Evolutionary conservation across 169 alveolate genomes (phyloP), one percentile per base, ranked within the genome.

Genomic region (Eimeria nieschulzi): DNA sequence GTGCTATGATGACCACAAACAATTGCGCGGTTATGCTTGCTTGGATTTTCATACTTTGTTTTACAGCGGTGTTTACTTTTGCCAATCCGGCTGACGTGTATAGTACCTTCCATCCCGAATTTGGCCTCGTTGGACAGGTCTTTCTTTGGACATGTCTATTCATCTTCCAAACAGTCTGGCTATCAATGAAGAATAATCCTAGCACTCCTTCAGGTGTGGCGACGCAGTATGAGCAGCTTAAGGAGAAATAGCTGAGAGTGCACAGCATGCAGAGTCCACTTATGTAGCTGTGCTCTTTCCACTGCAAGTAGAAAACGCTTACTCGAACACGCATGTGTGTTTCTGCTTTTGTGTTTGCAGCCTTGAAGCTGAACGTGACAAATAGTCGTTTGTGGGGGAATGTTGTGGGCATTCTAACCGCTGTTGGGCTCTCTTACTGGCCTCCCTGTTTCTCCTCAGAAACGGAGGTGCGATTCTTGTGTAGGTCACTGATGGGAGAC

Each of bases 371-470:
- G 17, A 66, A 66, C 76, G 76, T 66, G 26, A 66, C 76, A 26
- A 66, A 66, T 21, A 66, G 76, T 23, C 76, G 76, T 13, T 23
- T 66, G 26, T 66, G 76, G 76, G 76, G 76, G 12, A 66, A 66
- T 21, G 26, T 66, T 66, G 39, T 66, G 17, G 76, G 76, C 26
- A 66, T 66, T 66, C 46, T 66, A 9, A 66, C 76, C 25, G 76
- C 76, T 6, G 76, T 66, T 17, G 76, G 46, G 12, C 17, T 66
- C 46, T 66, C 76, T 9, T 26, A 66, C 26, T 66, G 17, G 17
- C 76, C 76, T 66, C 76, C 76, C 15, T 66, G 23, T 66, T 66
- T 66, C 23, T 66, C 76, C 15, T 66, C 76, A 66, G 76, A 66
- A 39, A 66, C 76, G 46, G 76, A 66, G 76, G 76, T 66, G 46